Evolutionary conservation across 805 yeast genomes (phyloP), one percentile per base, ranked within the genome.

Genomic region (Saitoella complicata): DNA sequence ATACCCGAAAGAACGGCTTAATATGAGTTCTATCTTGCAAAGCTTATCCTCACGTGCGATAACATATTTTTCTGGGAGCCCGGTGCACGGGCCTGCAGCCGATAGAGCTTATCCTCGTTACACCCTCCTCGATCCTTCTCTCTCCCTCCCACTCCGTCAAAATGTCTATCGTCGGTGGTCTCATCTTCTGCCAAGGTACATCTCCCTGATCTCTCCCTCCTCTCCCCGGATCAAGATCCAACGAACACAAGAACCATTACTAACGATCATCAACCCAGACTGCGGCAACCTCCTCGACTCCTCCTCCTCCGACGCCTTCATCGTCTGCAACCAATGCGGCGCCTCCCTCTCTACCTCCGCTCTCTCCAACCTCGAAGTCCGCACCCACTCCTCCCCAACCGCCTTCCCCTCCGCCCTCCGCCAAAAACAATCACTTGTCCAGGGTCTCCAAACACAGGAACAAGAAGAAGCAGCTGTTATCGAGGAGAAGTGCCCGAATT

Each of bases 401-500:
- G 96, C 97, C 0, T 91, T 91, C 64, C 97, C 97, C 30, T 86
- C 96, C 7, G 63, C 78, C 4, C 66, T 91, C 49, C 75, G 76
- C 54, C 69, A 84, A 53, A 85, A 87, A 58, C 72, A 82, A 53
- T 86, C 97, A 5, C 82, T 83, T 2, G 98, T 91, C 39, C 88
- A 91, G 65, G 87, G 97, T 58, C 76, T 75, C 57, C 73, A 73
- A 31, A 76, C 42, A 31, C 49, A 45, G 43, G 52, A 88, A 53
- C 64, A 83, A 40, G 94, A 79, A 48, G 96, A 86, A 49, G 98
- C 97, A 51, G 98, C 98, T 37, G 81, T 93, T 61, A 91, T 91
- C 61, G 82, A 87, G 61, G 99, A 91, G 63, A 87, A 82, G 59
- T 91, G 99, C 70, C 97, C 97, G n/a, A 77, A 87, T 63, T 91